Percentiles rank a stretch among this genome's conserved stretches.
These are phyloP conservation scores for Beauveria pseudobassiana DNA, from an alignment of 2,329 filamentous ascomycete genomes.

Conservation along the genomic window DNA sequence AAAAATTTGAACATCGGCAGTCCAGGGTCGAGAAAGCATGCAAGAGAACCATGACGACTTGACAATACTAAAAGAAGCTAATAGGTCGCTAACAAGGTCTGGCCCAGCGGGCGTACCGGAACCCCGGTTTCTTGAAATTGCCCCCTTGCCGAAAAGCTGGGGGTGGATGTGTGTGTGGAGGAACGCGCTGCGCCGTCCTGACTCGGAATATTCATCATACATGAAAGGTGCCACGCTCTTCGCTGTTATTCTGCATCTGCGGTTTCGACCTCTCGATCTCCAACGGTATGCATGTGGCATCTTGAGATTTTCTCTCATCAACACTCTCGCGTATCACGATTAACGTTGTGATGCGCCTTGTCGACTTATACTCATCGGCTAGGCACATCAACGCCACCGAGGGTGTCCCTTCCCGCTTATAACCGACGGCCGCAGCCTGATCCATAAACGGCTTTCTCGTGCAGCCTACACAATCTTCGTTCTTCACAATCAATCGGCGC, in stretches of 20 bases:
- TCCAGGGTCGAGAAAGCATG: not conserved
- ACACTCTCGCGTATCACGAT: not conserved
- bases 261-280: not conserved
- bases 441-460: not conserved
- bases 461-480: not conserved
- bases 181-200: not conserved
- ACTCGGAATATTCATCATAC: not conserved
- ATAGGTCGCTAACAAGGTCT: not conserved
- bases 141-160: not conserved
- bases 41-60: not conserved
- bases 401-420: not conserved
- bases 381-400: not conserved
- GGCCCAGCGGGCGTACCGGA: not conserved
- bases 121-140: not conserved
- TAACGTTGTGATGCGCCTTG: not conserved
- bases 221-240: not conserved
- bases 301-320: not conserved
- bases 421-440: not conserved
- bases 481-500: not conserved
- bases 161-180: slow-evolving; percentile 7
- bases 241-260: not conserved
- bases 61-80: not conserved
- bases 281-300: not conserved
- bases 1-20: too few relatives aligned
- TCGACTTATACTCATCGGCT: not conserved